phyloP scores from a whole-genome alignment of 164 flowering plant genomes.

The Liquidambar formosana region DNA sequence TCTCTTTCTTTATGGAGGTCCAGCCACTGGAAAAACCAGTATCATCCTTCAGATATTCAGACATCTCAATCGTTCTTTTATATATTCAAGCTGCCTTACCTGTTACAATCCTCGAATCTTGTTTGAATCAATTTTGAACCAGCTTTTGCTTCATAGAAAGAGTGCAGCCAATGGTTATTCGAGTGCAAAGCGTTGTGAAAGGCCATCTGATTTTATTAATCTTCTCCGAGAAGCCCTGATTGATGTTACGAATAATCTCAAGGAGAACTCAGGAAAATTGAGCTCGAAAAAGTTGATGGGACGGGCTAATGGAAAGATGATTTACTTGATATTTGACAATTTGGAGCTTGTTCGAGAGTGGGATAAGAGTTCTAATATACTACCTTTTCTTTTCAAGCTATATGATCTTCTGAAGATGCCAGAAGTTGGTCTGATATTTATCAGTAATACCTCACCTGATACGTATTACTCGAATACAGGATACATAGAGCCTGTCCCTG shows the following conservation, averaged over 20 bases:
- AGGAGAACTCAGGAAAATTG: constrained; percentile 31
- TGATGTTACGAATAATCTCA: constrained; percentile 38
- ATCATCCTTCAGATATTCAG: constrained; percentile 57
- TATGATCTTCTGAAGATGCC: constrained; percentile 65
- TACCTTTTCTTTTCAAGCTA: constrained; percentile 69
- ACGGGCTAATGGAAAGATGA: constrained; percentile 55
- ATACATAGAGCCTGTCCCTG: constrained; percentile 59
- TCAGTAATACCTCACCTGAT: constrained; percentile 73
- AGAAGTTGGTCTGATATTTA: constrained; percentile 76
- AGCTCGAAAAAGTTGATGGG: constrained; percentile 30
- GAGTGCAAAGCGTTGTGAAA: constrained; percentile 80
- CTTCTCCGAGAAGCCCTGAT: constrained; percentile 65
- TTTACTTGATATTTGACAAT: constrained; percentile 81
- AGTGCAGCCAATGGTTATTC: constrained; percentile 55
- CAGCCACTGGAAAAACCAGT: constrained; percentile 86
- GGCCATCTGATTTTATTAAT: constrained; percentile 77
- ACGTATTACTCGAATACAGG: constrained; percentile 64
- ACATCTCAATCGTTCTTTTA: constrained; percentile 83
- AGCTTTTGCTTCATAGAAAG: constrained; percentile 67
- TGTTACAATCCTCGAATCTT: constrained; percentile 76
- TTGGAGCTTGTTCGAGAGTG: constrained; percentile 77
- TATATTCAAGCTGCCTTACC: constrained; percentile 73
- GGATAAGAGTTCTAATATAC: constrained; percentile 70
- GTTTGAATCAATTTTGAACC: constrained; percentile 81
- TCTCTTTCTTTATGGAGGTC: constrained; percentile 70